A percentile compares a stretch with the other conserved stretches of the same genome.
Conservation (phyloP, 495 filamentous ascomycete genomes). For the Barbatosphaeria neglecta region DNA sequence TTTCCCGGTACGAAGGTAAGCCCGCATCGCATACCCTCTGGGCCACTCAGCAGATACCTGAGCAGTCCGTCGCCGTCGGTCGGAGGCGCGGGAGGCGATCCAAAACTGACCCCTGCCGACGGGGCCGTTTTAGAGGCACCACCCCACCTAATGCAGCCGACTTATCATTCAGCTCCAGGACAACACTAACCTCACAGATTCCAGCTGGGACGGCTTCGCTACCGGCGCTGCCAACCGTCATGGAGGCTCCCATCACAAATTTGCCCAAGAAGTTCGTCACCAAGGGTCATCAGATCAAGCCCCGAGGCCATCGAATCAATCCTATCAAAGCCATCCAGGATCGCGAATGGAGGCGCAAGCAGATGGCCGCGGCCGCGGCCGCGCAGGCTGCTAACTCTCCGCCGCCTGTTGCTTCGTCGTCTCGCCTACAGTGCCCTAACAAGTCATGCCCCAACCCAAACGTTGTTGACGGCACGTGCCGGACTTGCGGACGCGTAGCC, state of each 20-base stretch:
- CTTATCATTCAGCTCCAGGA: not conserved
- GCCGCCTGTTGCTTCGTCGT: not conserved
- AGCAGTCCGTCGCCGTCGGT: too few species aligned
- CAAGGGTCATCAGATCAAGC: not conserved
- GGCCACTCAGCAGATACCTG: too few species aligned
- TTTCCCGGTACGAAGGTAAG: too few species aligned
- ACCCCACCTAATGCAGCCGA: too few species aligned
- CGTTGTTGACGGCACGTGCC: conserved; percentile 53
- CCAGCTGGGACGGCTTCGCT: not conserved
- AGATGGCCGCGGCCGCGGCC: not conserved
- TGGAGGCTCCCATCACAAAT: not conserved
- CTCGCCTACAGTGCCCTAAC: conserved; percentile 20
- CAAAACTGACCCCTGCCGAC: too few species aligned
- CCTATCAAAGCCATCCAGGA: not conserved
- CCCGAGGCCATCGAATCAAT: not conserved
- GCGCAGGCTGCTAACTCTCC: not conserved
- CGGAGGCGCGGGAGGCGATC: too few species aligned
- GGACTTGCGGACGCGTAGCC: conserved; percentile 70
- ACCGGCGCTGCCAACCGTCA: not conserved
- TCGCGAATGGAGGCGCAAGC: not conserved
- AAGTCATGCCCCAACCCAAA: conserved; percentile 23
- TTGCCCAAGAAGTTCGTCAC: not conserved
- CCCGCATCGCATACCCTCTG: too few species aligned
- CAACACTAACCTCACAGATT: not conserved
- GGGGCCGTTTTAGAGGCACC: too few species aligned